A percentile compares a stretch with the other conserved stretches of the same genome.
phyloP scores from a whole-genome alignment of 345 rosid species.

The Capsella bursapastoris region DNA sequence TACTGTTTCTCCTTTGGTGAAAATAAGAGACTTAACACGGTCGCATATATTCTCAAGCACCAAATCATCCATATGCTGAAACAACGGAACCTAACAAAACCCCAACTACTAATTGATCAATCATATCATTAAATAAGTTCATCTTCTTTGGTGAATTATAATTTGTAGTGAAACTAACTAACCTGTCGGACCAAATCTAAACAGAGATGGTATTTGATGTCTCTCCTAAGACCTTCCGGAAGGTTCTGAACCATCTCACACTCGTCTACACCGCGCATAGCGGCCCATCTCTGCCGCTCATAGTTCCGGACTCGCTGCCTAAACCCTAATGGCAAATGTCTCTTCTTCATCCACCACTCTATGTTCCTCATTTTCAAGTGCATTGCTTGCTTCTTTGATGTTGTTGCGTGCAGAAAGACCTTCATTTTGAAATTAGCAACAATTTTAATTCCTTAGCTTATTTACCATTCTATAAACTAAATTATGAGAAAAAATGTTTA shows the following conservation, averaged over 20 bases:
- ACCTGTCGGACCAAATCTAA: conserved; percentile 94
- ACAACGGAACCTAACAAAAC: conserved; percentile 71
- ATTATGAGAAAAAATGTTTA: neutral
- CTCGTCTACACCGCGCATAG: conserved; percentile 95
- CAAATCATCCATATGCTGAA: conserved; percentile 95
- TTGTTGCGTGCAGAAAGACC: conserved; percentile 91
- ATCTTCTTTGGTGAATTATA: neutral
- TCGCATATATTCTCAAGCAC: conserved; percentile 95
- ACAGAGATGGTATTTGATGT: conserved; percentile 95
- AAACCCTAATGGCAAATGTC: conserved; percentile 77
- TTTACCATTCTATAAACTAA: neutral
- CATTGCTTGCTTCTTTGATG: conserved; percentile 98
- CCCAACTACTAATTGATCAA: conserved; percentile 5
- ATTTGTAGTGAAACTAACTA: neutral
- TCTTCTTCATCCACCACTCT: conserved; percentile 99
- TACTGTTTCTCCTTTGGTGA: conserved; percentile 93
- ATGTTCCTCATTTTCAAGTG: conserved; percentile 95
- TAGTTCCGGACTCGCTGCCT: conserved; percentile 89
- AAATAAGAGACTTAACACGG: conserved; percentile 89
- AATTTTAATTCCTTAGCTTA: neutral
- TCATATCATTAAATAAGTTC: neutral
- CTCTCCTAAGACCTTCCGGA: conserved; percentile 93
- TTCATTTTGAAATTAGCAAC: conserved; percentile 26
- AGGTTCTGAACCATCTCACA: conserved; percentile 84
- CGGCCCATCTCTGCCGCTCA: conserved; percentile 96